These are phyloP conservation scores for Lentinula aciculospora DNA, from an alignment of 768 basidiomycete species.

Conservation along the genomic window DNA sequence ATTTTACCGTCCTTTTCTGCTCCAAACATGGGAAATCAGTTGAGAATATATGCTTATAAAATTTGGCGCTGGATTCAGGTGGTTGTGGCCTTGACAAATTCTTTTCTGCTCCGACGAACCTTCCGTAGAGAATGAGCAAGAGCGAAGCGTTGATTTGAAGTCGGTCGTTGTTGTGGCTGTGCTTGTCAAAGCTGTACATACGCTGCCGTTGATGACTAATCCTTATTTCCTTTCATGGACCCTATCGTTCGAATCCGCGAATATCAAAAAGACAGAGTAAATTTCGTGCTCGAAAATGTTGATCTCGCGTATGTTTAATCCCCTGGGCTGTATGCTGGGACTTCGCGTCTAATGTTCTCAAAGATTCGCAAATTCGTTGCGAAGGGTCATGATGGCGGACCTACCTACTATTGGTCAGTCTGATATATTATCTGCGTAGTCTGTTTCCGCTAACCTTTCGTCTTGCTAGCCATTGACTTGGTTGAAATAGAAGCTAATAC, in stretches of 20 bases:
- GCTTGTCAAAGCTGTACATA: conserved; percentile 1
- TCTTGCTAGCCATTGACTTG: conserved; percentile 76
- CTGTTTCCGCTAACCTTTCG: neutral
- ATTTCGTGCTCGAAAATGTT: conserved; percentile 93
- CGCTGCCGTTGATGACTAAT: neutral
- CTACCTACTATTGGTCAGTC: conserved; percentile 89
- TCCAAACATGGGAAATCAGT: no score
- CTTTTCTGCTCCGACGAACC: no score
- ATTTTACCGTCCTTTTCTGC: no score
- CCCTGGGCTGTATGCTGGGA: conserved; percentile 9
- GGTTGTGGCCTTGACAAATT: no score
- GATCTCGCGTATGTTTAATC: conserved; percentile 75
- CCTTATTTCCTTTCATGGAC: conserved; percentile 26
- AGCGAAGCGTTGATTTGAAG: no score
- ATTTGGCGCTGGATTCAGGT: no score
- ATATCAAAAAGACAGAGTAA: conserved; percentile 77
- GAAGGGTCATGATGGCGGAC: conserved; percentile 94
- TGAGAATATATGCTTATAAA: no score
- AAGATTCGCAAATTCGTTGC: conserved; percentile 91
- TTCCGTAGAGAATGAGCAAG: no score
- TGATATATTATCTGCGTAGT: neutral
- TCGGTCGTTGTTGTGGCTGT: neutral
- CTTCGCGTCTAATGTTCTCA: conserved; percentile 10
- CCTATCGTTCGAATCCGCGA: conserved; percentile 80
- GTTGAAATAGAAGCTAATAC: conserved; percentile 91